Evolutionary conservation across 192 early-diverging fungal genomes (phyloP), one percentile per base, ranked within the genome.

Genomic region (Geosiphon pyriformis): DNA sequence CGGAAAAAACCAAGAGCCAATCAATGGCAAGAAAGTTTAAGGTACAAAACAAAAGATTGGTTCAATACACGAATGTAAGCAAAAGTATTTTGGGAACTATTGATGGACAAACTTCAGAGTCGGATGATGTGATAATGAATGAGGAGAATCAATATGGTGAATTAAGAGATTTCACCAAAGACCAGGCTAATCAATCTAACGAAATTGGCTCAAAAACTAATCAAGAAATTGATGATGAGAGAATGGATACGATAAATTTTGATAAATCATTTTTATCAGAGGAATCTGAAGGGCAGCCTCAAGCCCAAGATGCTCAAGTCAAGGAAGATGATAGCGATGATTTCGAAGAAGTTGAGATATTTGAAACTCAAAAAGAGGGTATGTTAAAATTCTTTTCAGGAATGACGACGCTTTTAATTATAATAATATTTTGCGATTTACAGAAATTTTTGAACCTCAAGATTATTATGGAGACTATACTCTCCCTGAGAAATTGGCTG

Each of bases 281-380:
- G n/a, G n/a, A n/a, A n/a, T n/a, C n/a, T n/a, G n/a, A n/a, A n/a
- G n/a, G n/a, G n/a, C n/a, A n/a, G n/a, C n/a, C n/a, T n/a, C n/a
- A n/a, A n/a, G n/a, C n/a, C n/a, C n/a, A n/a, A n/a, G n/a, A n/a
- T n/a, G n/a, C n/a, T n/a, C n/a, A n/a, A n/a, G n/a, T n/a, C n/a
- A n/a, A n/a, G n/a, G n/a, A n/a, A n/a, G 76, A 81, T 15, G 70
- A 68, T 27, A 66, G 52, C 54, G 70, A 72, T 26, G 78, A 81
- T 20, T 83, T 79, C 79, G 79, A 81, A 37, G 76, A 73, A 18
- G 76, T 83, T 0, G 46, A 67, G 0, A 30, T 79, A 6, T 57
- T 80, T 17, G 30, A 29, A 49, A n/a, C n/a, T n/a, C 29, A 47
- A 23, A 26, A 61, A 59, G 29, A 34, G 25, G 25, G 33, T 50